Evolutionary conservation across 192 early-diverging fungal genomes (phyloP).

Genomic region (Mortierella hygrophila): DNA sequence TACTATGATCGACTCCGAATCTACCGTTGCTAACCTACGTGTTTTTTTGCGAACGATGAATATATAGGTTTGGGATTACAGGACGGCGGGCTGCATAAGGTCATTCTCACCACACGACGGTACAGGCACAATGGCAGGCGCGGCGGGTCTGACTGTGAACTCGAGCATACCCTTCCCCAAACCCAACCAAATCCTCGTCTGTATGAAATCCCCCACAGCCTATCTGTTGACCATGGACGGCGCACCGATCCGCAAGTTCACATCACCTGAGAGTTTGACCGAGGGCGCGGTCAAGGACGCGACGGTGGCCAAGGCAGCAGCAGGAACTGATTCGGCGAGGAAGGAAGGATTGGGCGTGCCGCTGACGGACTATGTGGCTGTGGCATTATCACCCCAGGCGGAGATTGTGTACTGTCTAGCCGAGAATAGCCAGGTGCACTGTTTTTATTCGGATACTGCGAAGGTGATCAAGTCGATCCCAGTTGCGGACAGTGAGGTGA

Average conservation of each 20-base stretch:
- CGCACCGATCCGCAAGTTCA: constrained; percentile 63
- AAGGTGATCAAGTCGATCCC: constrained; percentile 52
- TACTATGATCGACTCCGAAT: too few species aligned
- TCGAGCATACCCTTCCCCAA: constrained; percentile 74
- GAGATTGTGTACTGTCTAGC: constrained; percentile 85
- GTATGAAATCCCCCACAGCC: constrained; percentile 80
- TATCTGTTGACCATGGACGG: constrained; percentile 80
- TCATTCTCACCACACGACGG: constrained; percentile 70
- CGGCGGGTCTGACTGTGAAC: constrained; percentile 66
- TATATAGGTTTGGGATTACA: constrained; percentile 90
- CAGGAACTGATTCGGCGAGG: constrained; percentile 17
- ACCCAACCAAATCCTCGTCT: constrained; percentile 79
- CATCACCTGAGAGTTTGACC: constrained; percentile 58
- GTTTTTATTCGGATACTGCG: constrained; percentile 76
- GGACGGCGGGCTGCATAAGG: constrained; percentile 72
- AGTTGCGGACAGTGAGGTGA: constrained; percentile 76
- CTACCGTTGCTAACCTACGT: not conserved
- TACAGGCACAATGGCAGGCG: constrained; percentile 66
- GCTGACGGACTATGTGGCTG: constrained; percentile 48
- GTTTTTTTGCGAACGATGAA: not conserved
- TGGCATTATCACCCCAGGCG: constrained; percentile 79
- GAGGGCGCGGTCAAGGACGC: constrained; percentile 36
- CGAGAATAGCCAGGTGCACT: constrained; percentile 77
- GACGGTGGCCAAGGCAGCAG: constrained; percentile 31
- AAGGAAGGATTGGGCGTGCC: constrained; percentile 39